Percentiles rank a stretch among this genome's conserved stretches.
phyloP scores from a whole-genome alignment of 116 monocot genomes.

The Papilionanthe hybrid region DNA sequence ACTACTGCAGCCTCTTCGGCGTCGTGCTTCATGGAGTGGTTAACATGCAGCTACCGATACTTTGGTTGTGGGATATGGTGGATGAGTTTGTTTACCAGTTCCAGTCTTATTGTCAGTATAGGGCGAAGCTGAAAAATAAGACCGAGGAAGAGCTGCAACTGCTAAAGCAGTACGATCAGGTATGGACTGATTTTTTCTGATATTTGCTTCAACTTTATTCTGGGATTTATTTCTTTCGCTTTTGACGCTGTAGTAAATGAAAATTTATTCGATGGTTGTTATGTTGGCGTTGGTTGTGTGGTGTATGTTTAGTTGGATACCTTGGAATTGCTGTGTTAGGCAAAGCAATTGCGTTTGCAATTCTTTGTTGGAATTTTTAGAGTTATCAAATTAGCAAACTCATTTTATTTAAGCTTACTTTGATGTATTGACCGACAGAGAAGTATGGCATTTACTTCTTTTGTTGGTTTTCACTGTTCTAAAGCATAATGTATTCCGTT shows the following conservation, averaged over 20 bases:
- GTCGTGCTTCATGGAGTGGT: slow-evolving; percentile 93
- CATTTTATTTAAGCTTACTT: background rate
- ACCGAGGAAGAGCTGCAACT: slow-evolving; percentile 79
- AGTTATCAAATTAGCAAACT: background rate
- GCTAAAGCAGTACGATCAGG: slow-evolving; percentile 80
- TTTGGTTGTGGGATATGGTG: slow-evolving; percentile 99
- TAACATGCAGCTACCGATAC: slow-evolving; percentile 95
- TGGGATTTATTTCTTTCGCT: background rate
- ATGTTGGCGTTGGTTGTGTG: background rate
- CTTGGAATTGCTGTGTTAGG: background rate
- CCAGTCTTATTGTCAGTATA: slow-evolving; percentile 86
- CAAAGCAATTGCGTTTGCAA: background rate
- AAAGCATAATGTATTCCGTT: background rate
- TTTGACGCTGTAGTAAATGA: background rate
- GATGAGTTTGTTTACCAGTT: slow-evolving; percentile 99
- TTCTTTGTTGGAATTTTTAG: background rate
- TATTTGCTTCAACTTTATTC: background rate
- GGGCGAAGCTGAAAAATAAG: slow-evolving; percentile 78
- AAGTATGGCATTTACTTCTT: background rate
- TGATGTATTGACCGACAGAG: background rate
- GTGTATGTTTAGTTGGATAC: background rate
- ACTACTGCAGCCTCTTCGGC: slow-evolving; percentile 89
- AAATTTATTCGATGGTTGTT: background rate
- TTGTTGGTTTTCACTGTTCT: background rate
- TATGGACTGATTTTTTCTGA: slow-evolving; percentile 2